phyloP scores from a whole-genome alignment of 192 early-diverging fungal genomes.

The Dispira parvispora region DNA sequence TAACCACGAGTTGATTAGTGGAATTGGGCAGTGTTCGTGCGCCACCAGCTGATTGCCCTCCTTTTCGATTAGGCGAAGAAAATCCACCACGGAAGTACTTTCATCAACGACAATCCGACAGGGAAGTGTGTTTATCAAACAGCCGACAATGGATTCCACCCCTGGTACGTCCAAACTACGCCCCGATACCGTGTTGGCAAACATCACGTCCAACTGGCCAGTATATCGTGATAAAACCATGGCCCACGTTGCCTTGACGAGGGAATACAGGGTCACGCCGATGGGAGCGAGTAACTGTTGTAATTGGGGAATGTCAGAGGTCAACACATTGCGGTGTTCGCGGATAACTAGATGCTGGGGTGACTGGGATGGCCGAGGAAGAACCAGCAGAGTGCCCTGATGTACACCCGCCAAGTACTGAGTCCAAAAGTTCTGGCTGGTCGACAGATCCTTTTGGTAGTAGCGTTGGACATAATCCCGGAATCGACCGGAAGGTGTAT shows the following conservation, averaged over 20 bases:
- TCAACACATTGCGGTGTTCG: not conserved
- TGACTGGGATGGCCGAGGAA: not conserved
- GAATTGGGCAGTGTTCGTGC: not conserved
- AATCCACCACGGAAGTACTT: not conserved
- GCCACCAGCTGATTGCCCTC: not conserved
- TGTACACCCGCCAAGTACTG: not conserved
- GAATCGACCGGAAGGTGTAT: not conserved
- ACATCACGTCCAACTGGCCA: not conserved
- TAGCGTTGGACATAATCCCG: not conserved
- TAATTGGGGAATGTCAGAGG: not conserved
- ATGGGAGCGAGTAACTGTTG: not conserved
- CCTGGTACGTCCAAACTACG: not conserved
- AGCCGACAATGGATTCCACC: not conserved
- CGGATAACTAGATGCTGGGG: not conserved
- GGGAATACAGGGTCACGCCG: not conserved
- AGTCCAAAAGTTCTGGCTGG: not conserved
- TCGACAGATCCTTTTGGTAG: not conserved
- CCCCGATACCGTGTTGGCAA: slow-evolving; percentile 2
- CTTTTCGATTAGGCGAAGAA: not conserved
- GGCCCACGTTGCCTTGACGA: slow-evolving; percentile 2
- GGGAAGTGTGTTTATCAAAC: not conserved
- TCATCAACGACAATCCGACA: not conserved
- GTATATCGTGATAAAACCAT: not conserved
- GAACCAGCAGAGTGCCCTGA: not conserved
- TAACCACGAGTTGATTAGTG: not conserved